These are phyloP conservation scores for Microsporum canis DNA, from an alignment of 2,329 filamentous ascomycete genomes.

Conservation along the genomic window DNA sequence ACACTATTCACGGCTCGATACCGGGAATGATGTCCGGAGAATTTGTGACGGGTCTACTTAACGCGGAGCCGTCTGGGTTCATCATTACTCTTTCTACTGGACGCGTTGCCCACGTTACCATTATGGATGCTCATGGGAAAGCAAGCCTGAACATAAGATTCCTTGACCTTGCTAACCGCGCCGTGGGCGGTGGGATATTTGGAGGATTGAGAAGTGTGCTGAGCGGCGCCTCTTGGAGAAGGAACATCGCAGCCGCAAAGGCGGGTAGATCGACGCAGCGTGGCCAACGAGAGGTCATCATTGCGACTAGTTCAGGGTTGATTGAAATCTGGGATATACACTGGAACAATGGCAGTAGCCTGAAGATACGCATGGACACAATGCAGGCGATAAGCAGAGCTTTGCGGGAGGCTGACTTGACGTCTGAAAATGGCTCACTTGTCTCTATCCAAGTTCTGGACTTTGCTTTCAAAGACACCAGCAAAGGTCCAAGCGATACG, in stretches of 20 bases:
- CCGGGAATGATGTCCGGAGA: constrained; percentile 69
- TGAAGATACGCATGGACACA: constrained; percentile 60
- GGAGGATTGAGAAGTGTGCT: constrained; percentile 71
- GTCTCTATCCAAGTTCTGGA: constrained; percentile 42
- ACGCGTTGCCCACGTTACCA: constrained; percentile 70
- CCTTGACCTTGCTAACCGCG: constrained; percentile 43
- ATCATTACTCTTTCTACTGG: constrained; percentile 76
- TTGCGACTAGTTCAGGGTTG: constrained; percentile 64
- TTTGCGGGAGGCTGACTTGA: constrained; percentile 46
- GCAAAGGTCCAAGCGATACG: neutral
- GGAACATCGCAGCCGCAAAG: constrained; percentile 68
- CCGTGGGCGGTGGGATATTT: constrained; percentile 57
- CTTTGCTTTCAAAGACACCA: constrained; percentile 36
- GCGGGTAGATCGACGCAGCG: constrained; percentile 60
- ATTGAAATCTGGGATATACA: constrained; percentile 82
- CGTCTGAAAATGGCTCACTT: constrained; percentile 34
- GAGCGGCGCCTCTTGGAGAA: constrained; percentile 56
- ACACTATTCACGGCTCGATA: constrained; percentile 64
- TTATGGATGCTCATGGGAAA: constrained; percentile 78
- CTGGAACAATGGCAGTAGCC: constrained; percentile 70
- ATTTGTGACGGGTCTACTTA: constrained; percentile 62
- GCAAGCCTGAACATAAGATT: constrained; percentile 69
- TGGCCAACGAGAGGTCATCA: constrained; percentile 74
- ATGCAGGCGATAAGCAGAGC: constrained; percentile 53
- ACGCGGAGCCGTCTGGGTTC: constrained; percentile 78